Evolutionary conservation across 1,139 yeast genomes (phyloP), one percentile per base, ranked within the genome.

Genomic region (Waltiozyma sp.): DNA sequence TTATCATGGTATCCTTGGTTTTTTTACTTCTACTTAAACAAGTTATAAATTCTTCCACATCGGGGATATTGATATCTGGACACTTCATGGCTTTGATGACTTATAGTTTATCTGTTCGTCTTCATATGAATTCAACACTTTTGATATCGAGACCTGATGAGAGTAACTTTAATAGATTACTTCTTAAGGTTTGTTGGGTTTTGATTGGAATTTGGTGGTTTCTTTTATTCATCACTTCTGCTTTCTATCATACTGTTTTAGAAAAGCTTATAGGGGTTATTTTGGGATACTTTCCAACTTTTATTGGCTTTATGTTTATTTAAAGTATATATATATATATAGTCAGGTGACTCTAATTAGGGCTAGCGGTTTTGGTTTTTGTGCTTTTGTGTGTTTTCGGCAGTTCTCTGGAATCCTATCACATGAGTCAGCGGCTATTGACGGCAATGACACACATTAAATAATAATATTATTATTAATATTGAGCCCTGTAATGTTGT

Each of bases 21-120:
- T 10, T 16, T 19, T 19, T 31, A 15, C 38, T 36, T 6, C 3
- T 7, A 7, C 8, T 36, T 26, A 19, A 31, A 21, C 10, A 4
- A 14, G 18, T 19, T n/a, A 37, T 23, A 4, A 14, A 13, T 21
- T n/a, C 18, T 14, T 8, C 5, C 9, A 14, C 28, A 16, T 31
- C 34, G 21, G 5, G 43, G 41, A 2, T 38, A 47, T 21, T 46
- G 43, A 45, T 51, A 4, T 51, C 55, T 2, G 55, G 55, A 1
- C 55, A 51, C 34, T 51, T 49, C 41, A 44, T 48, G 9, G 40
- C 41, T 13, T 42, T 51, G 18, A 47, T 48, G 2, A 40, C 51
- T 1, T 38, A 47, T 19, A 46, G 50, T 13, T 24, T 49, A 4
- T 34, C 45, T 2, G 37, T 47, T 40, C 15, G 43, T 39, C 8